Evolutionary conservation across 441 rosid species (phyloP), one percentile per base, ranked within the genome.

Genomic region (Erysimum cheiri): DNA sequence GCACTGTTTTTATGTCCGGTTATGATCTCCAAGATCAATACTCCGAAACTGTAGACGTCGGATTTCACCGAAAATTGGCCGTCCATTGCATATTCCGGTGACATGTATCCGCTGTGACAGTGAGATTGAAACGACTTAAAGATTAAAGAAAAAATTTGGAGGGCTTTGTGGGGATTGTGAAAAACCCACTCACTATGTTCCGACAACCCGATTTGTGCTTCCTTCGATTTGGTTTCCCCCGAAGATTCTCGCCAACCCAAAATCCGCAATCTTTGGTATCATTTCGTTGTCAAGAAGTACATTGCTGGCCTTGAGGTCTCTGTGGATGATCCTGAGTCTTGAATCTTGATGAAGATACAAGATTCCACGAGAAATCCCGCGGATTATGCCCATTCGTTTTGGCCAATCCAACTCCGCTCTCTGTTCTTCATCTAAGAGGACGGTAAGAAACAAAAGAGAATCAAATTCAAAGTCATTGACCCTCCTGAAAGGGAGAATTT

Each of bases 261-360:
- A 92, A 80, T 92, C 96, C 10, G 96, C 84, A 41, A 92, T 89
- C 73, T 85, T 92, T 0, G 97, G 91, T 8, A 63, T 80, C 89
- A 89, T 82, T 1, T 75, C 68, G 0, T 53, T 73, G 57, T 92
- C 96, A 6, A 92, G 64, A 35, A 92, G 76, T 26, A 87, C 73
- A 44, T 89, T 92, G 59, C 96, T 88, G 0, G 91, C 85, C 66
- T 91, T 91, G 37, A 91, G 75, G 48, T 88, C 94, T 67, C 97
- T 81, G 24, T 86, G 97, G 44, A 91, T 78, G 67, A 91, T 83
- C 77, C 82, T 86, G 7, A 86, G 74, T 69, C 91, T 84, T 0
- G 94, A 92, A 61, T 89, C 97, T 52, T 87, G 87, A 70, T 89
- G 97, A 19, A 89, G 89, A 67, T 89, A 89, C 14, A 92, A 70